These are phyloP conservation scores for Mucor irregularis DNA, from an alignment of 371 early-diverging fungal species.

Conservation along the genomic window DNA sequence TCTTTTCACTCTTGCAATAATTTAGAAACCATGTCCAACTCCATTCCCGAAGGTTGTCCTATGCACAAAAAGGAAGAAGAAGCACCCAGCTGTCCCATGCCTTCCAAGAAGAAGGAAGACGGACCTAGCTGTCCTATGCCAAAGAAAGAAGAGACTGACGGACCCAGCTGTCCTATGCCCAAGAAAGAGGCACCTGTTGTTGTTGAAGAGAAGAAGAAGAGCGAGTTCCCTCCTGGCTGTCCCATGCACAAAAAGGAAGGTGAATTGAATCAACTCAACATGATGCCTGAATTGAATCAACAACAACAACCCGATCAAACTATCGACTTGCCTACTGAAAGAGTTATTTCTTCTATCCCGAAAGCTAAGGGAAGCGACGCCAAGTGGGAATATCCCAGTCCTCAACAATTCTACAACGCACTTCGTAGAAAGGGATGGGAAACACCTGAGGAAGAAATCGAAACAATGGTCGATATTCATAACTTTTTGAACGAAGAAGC, in stretches of 20 bases:
- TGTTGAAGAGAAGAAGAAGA: neutral
- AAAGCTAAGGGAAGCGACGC: constrained; percentile 39
- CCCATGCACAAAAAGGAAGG: constrained; percentile 52
- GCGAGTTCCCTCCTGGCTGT: constrained; percentile 21
- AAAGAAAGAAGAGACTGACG: neutral
- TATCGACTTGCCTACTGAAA: constrained; percentile 72
- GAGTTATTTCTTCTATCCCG: constrained; percentile 66
- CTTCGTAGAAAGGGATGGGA: constrained; percentile 93
- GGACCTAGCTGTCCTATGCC: constrained; percentile 13
- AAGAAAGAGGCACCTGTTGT: neutral
- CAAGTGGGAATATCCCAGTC: constrained; percentile 95
- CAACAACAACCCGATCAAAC: constrained; percentile 64
- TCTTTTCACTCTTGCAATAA: neutral
- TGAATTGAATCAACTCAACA: constrained; percentile 77
- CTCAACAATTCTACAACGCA: constrained; percentile 96
- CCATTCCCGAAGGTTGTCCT: constrained; percentile 2
- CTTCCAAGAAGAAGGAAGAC: neutral
- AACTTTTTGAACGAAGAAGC: constrained; percentile 96
- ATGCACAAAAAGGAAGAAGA: constrained; percentile 3
- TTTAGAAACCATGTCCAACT: neutral
- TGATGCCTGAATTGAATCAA: constrained; percentile 81
- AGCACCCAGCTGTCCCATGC: neutral
- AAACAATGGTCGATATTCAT: constrained; percentile 95
- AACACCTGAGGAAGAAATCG: constrained; percentile 87
- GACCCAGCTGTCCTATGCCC: neutral